Percentiles rank a stretch among this genome's conserved stretches.
These are phyloP conservation scores for Paracoccidioides lutzii DNA, from an alignment of 2,329 filamentous ascomycete species.

Conservation along the genomic window DNA sequence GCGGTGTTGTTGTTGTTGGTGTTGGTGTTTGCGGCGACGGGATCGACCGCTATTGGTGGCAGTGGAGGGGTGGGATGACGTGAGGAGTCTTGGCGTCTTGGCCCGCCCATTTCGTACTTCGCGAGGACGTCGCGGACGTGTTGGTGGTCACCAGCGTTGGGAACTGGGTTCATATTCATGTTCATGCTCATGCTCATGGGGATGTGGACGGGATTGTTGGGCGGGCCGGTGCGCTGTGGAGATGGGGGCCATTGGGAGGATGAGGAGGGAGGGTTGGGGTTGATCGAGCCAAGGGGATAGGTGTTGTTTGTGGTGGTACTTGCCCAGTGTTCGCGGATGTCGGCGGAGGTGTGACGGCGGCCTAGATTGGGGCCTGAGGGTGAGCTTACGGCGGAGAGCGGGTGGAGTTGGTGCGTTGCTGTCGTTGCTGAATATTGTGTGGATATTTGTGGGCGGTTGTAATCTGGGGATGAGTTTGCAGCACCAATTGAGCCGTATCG, in stretches of 20 bases:
- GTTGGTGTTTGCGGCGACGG: neutral
- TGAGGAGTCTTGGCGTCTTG: constrained; percentile 36
- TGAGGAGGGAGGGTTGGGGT: constrained; percentile 51
- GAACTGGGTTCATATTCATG: constrained; percentile 14
- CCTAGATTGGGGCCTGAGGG: constrained; percentile 50
- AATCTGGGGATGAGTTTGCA: constrained; percentile 56
- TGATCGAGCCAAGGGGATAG: constrained; percentile 33
- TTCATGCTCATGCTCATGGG: neutral
- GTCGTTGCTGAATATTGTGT: constrained; percentile 43
- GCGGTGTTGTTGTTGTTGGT: constrained; percentile 5
- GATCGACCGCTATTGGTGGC: constrained; percentile 11
- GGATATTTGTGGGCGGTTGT: constrained; percentile 55
- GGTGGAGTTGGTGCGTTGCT: constrained; percentile 53
- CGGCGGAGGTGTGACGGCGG: constrained; percentile 84
- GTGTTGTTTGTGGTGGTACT: constrained; percentile 6
- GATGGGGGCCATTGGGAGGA: constrained; percentile 55
- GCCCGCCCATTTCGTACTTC: constrained; percentile 51
- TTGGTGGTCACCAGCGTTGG: constrained; percentile 40
- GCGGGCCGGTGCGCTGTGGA: constrained; percentile 38
- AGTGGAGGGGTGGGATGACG: constrained; percentile 37
- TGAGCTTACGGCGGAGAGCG: constrained; percentile 43
- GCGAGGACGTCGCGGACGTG: constrained; percentile 50
- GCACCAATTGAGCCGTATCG: constrained; percentile 78
- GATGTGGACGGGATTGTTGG: constrained; percentile 25
- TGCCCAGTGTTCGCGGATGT: constrained; percentile 75